Evolutionary conservation across 1,284 basidiomycete genomes (phyloP).

Genomic region (Trichosporon coremiiforme): DNA sequence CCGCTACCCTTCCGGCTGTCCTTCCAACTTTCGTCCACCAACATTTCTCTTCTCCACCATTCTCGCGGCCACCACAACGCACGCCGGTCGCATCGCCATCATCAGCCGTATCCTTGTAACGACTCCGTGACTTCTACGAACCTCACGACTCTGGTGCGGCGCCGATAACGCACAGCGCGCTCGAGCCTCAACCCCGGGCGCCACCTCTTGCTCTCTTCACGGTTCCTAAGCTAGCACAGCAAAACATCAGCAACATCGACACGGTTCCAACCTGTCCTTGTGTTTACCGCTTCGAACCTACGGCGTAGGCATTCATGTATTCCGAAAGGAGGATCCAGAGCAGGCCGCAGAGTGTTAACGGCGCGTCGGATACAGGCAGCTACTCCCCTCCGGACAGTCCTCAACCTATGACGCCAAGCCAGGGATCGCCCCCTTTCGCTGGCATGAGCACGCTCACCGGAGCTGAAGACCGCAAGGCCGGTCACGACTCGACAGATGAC

Average conservation of each 20-base stretch:
- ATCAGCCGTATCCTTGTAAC: background rate
- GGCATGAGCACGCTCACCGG: slow-evolving; percentile 1
- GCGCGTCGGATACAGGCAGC: slow-evolving; percentile 14
- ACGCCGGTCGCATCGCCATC: background rate
- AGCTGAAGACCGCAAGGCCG: slow-evolving; percentile 4
- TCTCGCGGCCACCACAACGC: background rate
- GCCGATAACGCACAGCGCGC: background rate
- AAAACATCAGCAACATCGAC: background rate
- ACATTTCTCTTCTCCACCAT: background rate
- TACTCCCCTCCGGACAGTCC: slow-evolving; percentile 14
- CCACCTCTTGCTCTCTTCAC: background rate
- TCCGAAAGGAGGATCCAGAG: slow-evolving; percentile 4
- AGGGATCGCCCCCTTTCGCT: background rate
- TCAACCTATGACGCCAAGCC: slow-evolving; percentile 4
- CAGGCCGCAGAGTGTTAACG: slow-evolving; percentile 17
- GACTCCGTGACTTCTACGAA: background rate
- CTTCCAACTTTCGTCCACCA: background rate
- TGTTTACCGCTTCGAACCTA: background rate
- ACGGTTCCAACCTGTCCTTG: background rate
- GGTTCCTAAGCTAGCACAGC: background rate
- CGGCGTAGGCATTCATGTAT: background rate
- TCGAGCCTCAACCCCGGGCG: background rate
- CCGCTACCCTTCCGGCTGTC: background rate
- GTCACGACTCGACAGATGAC: background rate
- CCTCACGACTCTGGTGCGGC: background rate